Base-by-base conservation (phyloP, 768 basidiomycete genomes). In the Fomitopsis pulvina region DNA sequence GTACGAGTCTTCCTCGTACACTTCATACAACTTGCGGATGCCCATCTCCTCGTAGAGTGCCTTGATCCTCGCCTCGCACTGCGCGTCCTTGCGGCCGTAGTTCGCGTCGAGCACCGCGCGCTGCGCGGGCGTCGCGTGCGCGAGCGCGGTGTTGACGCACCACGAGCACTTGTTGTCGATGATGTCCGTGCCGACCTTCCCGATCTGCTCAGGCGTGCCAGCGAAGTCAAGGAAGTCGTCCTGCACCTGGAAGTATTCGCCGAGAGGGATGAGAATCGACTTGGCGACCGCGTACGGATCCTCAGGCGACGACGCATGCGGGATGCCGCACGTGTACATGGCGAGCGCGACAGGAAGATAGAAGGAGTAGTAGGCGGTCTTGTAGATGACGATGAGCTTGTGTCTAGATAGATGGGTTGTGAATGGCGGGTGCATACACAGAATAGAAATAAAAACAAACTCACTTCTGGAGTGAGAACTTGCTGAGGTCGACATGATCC, bases 121-220 rank as follows among this genome's bases (percentile, higher is more conserved):
- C 64, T 86, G 84, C n/a, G 61, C 75, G 0, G 79, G 70, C 3
- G 69, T 72, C 1, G 76, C 81, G 37, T 72, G 64, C 16, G 69
- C 65, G 51, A 98, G 74, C 25, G 92, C 96, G 20, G 81, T 83
- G 70, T 96, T 97, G 66, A 98, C 76, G 58, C 85, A 85, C 96
- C 95, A 99, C 16, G 87, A 87, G 68, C 95, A 98, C 72, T 99
- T 99, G 81, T 97, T 97, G 69, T 99, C 95, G 51, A 97, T 67
- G 61, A 99, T 99, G 66, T 98, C 96, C 14, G 95, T 98, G 20
- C 95, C 96, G 52, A 99, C 83, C 72, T 99, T 98, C 41, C 95
- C 95, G 45, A 97, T 87, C 58, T 87, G 77, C 68, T 93, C 92
- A 0, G 92, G 91, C 7, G 88, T 79, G 4, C 85, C 92, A 18